Evolutionary conservation across 1,284 basidiomycete species (phyloP), one percentile per base, ranked within the genome.

Genomic region (Vanrija sp.): DNA sequence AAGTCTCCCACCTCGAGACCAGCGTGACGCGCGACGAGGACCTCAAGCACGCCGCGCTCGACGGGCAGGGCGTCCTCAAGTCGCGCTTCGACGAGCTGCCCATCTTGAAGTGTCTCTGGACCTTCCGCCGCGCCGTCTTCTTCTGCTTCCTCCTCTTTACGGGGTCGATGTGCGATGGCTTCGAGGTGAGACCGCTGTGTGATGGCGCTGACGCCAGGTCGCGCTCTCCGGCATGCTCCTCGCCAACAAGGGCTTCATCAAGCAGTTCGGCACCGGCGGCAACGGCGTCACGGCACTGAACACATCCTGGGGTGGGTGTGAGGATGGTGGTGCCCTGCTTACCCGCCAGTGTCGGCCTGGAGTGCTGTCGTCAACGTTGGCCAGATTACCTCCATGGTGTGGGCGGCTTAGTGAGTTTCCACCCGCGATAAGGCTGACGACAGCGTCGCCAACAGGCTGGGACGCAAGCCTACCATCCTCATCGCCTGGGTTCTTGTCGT

Each of bases 51-150:
- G 31, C 31, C 31, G 31, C 31, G 31, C 31, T 45, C 6, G 18
- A 46, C 44, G 45, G 45, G 25, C 38, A 37, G 9, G 43, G 47
- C 14, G 47, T 61, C 10, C 22, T 42, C 31, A 62, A 62, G 49
- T 65, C 61, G 14, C 54, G 49, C 10, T 58, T 55, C 25, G 57
- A 60, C 47, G 53, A 62, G 12, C 57, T 65, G n/a, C 52, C 47
- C 3, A 53, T 61, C 39, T 37, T 48, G 1, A 43, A 43, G 27
- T 52, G 61, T 9, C 47, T 63, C 2, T 63, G 61, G 63, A 41
- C 58, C 5, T 65, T 65, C 54, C 42, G 53, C 6, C 41, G 55
- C 19, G 42, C 51, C 10, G 49, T 54, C 24, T 24, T 63, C 45
- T 45, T 51, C 41, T 31, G 41, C 19, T 38, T 63, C n/a, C 25